These are phyloP conservation scores for Amphicarpaea edgeworthii DNA, from an alignment of 306 rosid species.

Conservation along the genomic window DNA sequence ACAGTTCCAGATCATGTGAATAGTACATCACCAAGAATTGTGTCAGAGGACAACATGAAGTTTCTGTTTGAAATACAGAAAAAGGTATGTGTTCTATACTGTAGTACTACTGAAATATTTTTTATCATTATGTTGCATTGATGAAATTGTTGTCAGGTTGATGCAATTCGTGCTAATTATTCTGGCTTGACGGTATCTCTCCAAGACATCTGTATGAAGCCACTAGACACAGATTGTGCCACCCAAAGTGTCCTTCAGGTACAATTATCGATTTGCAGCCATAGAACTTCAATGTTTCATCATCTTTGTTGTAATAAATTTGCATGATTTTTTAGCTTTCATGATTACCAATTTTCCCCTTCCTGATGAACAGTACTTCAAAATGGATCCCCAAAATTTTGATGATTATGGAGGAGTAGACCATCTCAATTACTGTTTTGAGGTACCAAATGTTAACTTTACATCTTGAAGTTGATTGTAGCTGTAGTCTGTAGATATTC, in stretches of 20 bases:
- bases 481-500: conserved; percentile 8
- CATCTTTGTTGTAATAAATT: conserved; percentile 29
- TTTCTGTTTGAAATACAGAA: conserved; percentile 91
- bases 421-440: conserved; percentile 88
- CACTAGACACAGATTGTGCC: conserved; percentile 92
- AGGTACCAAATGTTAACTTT: conserved; percentile 63
- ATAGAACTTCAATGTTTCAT: conserved; percentile 17
- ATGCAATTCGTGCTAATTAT: conserved; percentile 78
- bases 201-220: conserved; percentile 94
- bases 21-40: conserved; percentile 75
- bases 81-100: conserved; percentile 62
- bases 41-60: conserved; percentile 83
- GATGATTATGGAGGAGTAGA: conserved; percentile 88
- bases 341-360: conserved; percentile 31
- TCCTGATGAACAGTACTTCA: conserved; percentile 81
- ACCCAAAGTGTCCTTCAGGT: conserved; percentile 96
- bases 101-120: conserved; percentile 38
- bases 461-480: conserved; percentile 43
- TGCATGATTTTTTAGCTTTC: conserved; percentile 39
- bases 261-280: conserved; percentile 42
- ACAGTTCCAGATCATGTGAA: conserved; percentile 69
- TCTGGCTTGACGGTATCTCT: conserved; percentile 77
- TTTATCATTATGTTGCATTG: conserved; percentile 44
- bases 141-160: conserved; percentile 67
- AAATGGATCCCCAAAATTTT: conserved; percentile 81